Evolutionary conservation across 192 early-diverging fungal species (phyloP).

Genomic region (Linnemannia zychae): DNA sequence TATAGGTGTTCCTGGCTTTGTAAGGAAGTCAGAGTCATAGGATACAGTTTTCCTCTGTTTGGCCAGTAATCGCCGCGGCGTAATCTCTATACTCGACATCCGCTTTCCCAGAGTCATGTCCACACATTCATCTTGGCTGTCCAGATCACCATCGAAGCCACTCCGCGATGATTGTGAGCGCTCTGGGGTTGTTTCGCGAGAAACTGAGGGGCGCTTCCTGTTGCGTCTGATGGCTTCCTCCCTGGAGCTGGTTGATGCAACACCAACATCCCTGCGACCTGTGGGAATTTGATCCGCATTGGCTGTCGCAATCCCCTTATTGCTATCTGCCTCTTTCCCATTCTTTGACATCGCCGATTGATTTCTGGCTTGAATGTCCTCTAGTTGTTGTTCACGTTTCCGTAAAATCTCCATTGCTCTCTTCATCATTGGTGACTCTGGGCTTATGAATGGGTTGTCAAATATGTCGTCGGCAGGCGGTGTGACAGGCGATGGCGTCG

Average conservation of each 20-base stretch:
- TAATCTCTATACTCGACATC: constrained; percentile 37
- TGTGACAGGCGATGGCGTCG: not conserved
- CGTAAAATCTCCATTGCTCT: constrained; percentile 29
- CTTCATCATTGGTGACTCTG: constrained; percentile 30
- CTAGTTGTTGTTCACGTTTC: constrained; percentile 19
- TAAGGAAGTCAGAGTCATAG: not conserved
- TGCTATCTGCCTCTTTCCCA: not conserved
- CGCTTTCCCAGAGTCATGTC: constrained; percentile 29
- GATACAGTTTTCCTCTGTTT: constrained; percentile 20
- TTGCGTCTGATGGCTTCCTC: not conserved
- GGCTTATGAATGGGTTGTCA: constrained; percentile 24
- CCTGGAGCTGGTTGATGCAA: too few relatives aligned
- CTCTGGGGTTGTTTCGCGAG: constrained; percentile 15
- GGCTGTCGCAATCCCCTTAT: too few relatives aligned
- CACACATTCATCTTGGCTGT: constrained; percentile 13
- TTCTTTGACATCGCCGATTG: not conserved
- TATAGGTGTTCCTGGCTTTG: not conserved
- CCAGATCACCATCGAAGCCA: not conserved
- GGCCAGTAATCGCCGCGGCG: constrained; percentile 26
- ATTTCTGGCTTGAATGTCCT: not conserved
- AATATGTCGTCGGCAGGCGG: not conserved
- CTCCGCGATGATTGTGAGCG: not conserved
- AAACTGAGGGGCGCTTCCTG: not conserved
- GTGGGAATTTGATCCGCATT: not conserved
- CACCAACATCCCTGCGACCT: not conserved